These are phyloP conservation scores for Xerocomus spinulosus DNA, from an alignment of 768 basidiomycete genomes.

Conservation along the genomic window DNA sequence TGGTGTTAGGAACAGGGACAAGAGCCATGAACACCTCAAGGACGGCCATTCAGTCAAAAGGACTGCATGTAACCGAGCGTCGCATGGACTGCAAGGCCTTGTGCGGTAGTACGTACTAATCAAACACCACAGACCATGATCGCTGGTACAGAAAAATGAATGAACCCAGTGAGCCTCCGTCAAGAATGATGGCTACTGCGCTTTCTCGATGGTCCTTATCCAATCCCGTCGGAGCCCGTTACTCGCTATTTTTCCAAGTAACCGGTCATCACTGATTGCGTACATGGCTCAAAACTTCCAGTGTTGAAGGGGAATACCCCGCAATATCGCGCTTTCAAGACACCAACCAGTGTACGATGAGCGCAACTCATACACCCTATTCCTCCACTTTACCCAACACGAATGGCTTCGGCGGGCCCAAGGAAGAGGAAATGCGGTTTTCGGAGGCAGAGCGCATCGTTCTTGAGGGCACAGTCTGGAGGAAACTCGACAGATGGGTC, in stretches of 20 bases:
- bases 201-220: background rate
- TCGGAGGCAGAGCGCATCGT: background rate
- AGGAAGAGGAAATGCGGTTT: background rate
- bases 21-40: too few species aligned
- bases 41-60: too few species aligned
- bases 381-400: background rate
- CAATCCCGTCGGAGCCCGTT: background rate
- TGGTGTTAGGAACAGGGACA: too few species aligned
- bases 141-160: background rate
- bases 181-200: background rate
- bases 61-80: too few species aligned
- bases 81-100: too few species aligned
- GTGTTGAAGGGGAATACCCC: background rate
- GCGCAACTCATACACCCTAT: background rate
- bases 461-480: conserved; percentile 41
- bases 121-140: background rate
- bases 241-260: background rate
- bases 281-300: background rate
- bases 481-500: conserved; percentile 45
- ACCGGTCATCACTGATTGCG: background rate
- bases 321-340: background rate
- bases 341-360: background rate
- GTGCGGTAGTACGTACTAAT: too few species aligned
- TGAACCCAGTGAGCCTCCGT: background rate
- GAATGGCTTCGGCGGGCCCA: background rate